Evolutionary conservation across 2,329 filamentous ascomycete genomes (phyloP).

Genomic region (Orbilia brochopaga): DNA sequence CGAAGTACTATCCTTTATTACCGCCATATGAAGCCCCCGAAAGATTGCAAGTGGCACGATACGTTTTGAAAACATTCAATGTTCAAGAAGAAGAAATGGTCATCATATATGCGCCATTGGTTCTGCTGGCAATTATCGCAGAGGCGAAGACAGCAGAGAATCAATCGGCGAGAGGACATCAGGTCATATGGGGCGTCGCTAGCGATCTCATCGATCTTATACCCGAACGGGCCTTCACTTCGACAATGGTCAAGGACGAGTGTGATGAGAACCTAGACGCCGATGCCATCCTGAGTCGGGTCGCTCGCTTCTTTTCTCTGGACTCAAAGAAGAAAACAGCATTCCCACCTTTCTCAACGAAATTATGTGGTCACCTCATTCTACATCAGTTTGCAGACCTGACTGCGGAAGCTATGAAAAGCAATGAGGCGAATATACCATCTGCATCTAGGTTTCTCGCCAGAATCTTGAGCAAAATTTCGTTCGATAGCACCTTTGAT

Average conservation of each 20-base stretch:
- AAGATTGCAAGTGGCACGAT: slow-evolving; percentile 65
- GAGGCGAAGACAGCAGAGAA: slow-evolving; percentile 55
- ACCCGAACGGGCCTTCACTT: slow-evolving; percentile 68
- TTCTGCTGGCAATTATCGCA: slow-evolving; percentile 69
- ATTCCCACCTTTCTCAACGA: slow-evolving; percentile 46
- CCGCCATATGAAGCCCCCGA: slow-evolving; percentile 59
- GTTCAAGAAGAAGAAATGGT: slow-evolving; percentile 96
- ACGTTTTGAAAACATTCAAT: slow-evolving; percentile 87
- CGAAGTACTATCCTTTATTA: slow-evolving; percentile 62
- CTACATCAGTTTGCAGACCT: slow-evolving; percentile 40
- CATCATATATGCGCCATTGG: slow-evolving; percentile 78
- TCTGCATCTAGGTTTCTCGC: slow-evolving; percentile 53
- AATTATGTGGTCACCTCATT: slow-evolving; percentile 39
- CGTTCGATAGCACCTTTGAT: slow-evolving; percentile 40
- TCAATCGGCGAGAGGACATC: slow-evolving; percentile 57
- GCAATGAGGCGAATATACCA: slow-evolving; percentile 50
- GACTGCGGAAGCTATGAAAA: slow-evolving; percentile 33
- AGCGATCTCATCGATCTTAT: slow-evolving; percentile 62
- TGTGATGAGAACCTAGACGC: slow-evolving; percentile 26
- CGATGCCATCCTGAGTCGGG: slow-evolving; percentile 22
- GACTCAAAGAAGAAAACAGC: slow-evolving; percentile 43
- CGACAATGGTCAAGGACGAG: slow-evolving; percentile 51
- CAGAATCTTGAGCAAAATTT: slow-evolving; percentile 53
- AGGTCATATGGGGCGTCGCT: slow-evolving; percentile 66
- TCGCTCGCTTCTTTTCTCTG: slow-evolving; percentile 49